Percentiles rank a stretch among this genome's conserved stretches.
Conservation (phyloP, 331 rosid species). For the Malus hybrid region DNA sequence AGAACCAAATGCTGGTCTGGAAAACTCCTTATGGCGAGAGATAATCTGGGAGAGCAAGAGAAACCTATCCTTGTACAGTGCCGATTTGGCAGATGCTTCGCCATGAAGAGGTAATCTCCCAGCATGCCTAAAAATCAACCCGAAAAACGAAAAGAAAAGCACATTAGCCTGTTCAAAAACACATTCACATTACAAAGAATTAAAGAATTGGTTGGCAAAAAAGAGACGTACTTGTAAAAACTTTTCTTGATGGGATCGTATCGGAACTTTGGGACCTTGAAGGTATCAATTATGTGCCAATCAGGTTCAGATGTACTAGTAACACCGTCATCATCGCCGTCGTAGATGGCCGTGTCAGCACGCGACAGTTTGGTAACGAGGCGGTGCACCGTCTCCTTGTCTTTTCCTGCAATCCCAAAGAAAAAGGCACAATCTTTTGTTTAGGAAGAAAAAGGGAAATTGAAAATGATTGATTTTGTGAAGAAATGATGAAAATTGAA, state of each 20-base stretch:
- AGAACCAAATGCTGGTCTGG: constrained; percentile 71
- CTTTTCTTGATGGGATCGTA: constrained; percentile 65
- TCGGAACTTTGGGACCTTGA: constrained; percentile 46
- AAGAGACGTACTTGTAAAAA: constrained; percentile 50
- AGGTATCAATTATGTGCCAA: constrained; percentile 48
- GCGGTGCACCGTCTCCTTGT: constrained; percentile 57
- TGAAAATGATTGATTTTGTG: not conserved
- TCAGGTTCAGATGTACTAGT: constrained; percentile 28
- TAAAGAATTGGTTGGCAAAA: not conserved
- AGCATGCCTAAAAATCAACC: constrained; percentile 36
- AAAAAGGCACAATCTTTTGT: not conserved
- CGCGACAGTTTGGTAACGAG: constrained; percentile 35
- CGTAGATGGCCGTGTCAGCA: constrained; percentile 35
- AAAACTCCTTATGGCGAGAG: constrained; percentile 74
- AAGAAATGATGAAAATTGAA: not conserved
- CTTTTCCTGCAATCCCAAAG: constrained; percentile 44
- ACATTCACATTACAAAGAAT: not conserved
- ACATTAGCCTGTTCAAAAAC: not conserved
- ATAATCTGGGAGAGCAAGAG: constrained; percentile 72
- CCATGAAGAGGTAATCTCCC: constrained; percentile 63
- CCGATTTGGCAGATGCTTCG: constrained; percentile 65
- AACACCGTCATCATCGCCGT: not conserved
- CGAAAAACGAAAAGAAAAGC: not conserved
- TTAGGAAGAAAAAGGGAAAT: not conserved
- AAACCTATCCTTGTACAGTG: constrained; percentile 72